Conservation (phyloP, 345 rosid species). For the Boechera divaricarpa region DNA sequence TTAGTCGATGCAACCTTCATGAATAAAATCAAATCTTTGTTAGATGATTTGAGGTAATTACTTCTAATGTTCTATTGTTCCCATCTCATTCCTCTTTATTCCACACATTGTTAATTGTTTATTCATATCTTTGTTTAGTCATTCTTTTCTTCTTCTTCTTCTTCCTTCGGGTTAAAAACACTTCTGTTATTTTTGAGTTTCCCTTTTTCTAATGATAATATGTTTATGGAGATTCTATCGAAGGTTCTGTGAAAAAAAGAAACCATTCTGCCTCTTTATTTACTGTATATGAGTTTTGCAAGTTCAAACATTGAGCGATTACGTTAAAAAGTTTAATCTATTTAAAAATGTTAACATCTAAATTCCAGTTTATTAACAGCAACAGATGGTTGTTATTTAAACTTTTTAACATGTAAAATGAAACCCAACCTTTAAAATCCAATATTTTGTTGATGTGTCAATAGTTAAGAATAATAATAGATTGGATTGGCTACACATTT, state of each 20-base stretch:
- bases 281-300: neutral
- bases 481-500: neutral
- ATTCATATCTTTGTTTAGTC: conserved; percentile 47
- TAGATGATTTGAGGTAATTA: conserved; percentile 39
- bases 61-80: conserved; percentile 20
- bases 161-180: conserved; percentile 16
- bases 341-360: neutral
- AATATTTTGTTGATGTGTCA: neutral
- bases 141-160: conserved; percentile 22
- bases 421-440: too few species aligned
- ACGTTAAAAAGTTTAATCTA: too few species aligned
- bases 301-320: neutral
- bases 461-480: neutral
- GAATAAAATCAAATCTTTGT: conserved; percentile 50
- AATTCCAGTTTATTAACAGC: neutral
- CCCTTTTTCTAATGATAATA: neutral
- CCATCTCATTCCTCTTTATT: conserved; percentile 26
- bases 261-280: neutral
- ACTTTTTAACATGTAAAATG: too few species aligned
- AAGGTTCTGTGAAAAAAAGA: neutral
- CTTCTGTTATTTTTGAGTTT: conserved; percentile 28
- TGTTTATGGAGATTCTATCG: conserved; percentile 13
- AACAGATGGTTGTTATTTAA: neutral
- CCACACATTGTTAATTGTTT: conserved; percentile 42
- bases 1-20: conserved; percentile 76